Conservation (phyloP, 148 eudicot species). For the Dianthus caryophyllus region DNA sequence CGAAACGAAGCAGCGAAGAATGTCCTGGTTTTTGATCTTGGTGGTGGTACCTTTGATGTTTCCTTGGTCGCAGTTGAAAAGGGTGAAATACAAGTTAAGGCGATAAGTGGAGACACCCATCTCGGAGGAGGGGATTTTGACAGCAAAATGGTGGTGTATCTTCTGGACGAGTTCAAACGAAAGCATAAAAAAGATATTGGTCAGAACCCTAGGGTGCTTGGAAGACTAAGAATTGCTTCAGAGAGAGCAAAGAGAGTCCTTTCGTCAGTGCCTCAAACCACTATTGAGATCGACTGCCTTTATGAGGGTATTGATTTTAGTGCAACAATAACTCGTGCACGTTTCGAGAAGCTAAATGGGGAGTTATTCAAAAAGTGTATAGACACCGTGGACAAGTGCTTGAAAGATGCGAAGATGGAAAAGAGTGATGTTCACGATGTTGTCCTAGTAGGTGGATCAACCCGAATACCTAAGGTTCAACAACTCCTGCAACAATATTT, state of each 20-base stretch:
- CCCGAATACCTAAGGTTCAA: constrained; percentile 12
- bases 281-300: constrained; percentile 1
- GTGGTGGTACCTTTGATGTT: background rate
- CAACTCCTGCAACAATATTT: constrained; percentile 4
- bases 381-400: background rate
- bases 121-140: background rate
- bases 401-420: constrained; percentile 2
- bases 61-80: background rate
- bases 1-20: too few species aligned
- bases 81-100: background rate
- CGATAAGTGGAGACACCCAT: background rate
- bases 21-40: too few species aligned
- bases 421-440: background rate
- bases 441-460: constrained; percentile 7
- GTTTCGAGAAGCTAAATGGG: background rate
- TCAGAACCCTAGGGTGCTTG: background rate
- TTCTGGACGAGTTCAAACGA: background rate
- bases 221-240: background rate
- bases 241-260: background rate
- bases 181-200: background rate
- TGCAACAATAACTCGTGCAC: background rate
- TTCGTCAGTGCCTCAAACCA: background rate
- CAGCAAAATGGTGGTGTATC: background rate
- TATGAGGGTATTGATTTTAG: constrained; percentile 3
- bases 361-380: constrained; percentile 2